These are phyloP conservation scores for Epichloe elymi DNA, from an alignment of 2,329 filamentous ascomycete species.

Conservation along the genomic window DNA sequence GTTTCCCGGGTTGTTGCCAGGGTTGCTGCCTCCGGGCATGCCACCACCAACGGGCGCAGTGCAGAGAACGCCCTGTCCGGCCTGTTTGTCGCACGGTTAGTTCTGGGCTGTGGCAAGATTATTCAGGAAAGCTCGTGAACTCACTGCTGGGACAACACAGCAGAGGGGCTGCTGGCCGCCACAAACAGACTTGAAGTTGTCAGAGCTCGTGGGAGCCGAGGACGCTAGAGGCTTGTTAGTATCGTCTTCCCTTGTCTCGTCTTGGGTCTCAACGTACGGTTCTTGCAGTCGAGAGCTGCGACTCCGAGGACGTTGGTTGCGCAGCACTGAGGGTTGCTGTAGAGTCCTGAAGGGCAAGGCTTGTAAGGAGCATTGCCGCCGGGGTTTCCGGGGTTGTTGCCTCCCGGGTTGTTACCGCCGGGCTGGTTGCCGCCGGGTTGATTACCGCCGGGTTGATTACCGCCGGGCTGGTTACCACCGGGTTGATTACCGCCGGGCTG, in stretches of 20 bases:
- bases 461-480: background rate
- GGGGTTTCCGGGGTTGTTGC: background rate
- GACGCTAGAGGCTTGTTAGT: background rate
- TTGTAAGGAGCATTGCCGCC: background rate
- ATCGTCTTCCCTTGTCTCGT: background rate
- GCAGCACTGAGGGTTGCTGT: constrained; percentile 8
- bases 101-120: too few relatives aligned
- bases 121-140: background rate
- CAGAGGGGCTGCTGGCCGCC: background rate
- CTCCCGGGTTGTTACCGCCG: background rate
- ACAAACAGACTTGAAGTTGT: background rate
- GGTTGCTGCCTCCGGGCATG: background rate
- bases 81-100: too few relatives aligned
- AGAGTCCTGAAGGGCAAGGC: constrained; percentile 4
- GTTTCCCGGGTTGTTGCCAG: background rate
- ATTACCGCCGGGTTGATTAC: background rate
- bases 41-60: background rate
- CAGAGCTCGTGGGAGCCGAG: background rate
- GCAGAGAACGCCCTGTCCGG: too few relatives aligned
- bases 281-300: constrained; percentile 5
- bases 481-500: background rate
- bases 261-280: constrained; percentile 4
- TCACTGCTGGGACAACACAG: constrained; percentile 1
- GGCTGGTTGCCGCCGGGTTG: background rate
- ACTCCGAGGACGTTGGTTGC: constrained; percentile 6